Percentiles rank a stretch among this genome's conserved stretches.
Conservation (phyloP, 768 basidiomycete species). For the Podaxis carcinomalis region DNA sequence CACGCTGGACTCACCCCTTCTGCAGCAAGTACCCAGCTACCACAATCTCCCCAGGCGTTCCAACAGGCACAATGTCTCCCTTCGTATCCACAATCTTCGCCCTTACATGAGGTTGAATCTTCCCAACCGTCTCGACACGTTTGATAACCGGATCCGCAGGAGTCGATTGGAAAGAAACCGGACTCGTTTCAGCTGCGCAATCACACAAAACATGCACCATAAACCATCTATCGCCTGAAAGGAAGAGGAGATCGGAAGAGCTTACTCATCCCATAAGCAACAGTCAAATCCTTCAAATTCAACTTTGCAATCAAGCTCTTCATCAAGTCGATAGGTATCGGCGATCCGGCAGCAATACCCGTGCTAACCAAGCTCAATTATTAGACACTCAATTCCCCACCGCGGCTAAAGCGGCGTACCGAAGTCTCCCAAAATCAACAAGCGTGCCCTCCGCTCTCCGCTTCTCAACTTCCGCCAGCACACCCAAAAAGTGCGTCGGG, state of each 20-base stretch:
- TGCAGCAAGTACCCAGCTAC: constrained; percentile 76
- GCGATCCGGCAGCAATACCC: constrained; percentile 78
- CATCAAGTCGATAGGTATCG: constrained; percentile 80
- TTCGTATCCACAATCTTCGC: constrained; percentile 63
- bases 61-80: constrained; percentile 64
- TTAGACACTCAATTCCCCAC: background rate
- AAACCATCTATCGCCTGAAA: constrained; percentile 1
- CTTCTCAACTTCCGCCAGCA: constrained; percentile 62
- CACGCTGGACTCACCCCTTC: constrained; percentile 52
- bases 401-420: constrained; percentile 34
- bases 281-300: constrained; percentile 67
- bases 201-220: too few species aligned
- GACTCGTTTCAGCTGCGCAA: constrained; percentile 69
- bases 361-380: constrained; percentile 43
- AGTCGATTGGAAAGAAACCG: constrained; percentile 80
- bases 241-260: background rate
- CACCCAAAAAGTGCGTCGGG: constrained; percentile 79
- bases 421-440: constrained; percentile 45
- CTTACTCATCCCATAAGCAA: constrained; percentile 86
- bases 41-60: constrained; percentile 70
- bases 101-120: constrained; percentile 68
- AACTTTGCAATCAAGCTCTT: constrained; percentile 60
- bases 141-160: constrained; percentile 65
- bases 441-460: constrained; percentile 40
- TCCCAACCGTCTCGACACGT: constrained; percentile 81